A percentile compares a stretch with the other conserved stretches of the same genome.
These are phyloP conservation scores for Verbascum thapsus DNA, from an alignment of 257 asterid species.

Conservation along the genomic window DNA sequence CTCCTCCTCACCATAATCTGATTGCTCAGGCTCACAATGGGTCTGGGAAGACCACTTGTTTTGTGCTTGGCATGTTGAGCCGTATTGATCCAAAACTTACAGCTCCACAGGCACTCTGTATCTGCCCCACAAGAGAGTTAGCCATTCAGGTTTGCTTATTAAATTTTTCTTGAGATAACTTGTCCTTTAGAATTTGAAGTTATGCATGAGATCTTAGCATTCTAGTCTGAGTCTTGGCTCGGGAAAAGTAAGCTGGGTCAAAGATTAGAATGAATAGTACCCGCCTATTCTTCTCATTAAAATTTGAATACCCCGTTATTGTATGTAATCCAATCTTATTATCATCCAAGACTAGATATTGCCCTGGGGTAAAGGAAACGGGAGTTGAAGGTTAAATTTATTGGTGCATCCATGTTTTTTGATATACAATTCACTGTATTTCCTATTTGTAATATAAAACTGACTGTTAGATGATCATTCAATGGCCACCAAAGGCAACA, in stretches of 20 bases:
- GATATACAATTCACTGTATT: too few species aligned
- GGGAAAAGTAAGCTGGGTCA: not conserved
- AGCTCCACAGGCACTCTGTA: constrained; percentile 95
- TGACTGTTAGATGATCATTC: too few species aligned
- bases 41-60: constrained; percentile 96
- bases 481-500: too few species aligned
- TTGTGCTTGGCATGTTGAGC: constrained; percentile 96
- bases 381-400: too few species aligned
- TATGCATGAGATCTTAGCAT: not conserved
- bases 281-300: too few species aligned
- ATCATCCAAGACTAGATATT: too few species aligned
- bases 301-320: too few species aligned
- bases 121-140: constrained; percentile 94
- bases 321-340: too few species aligned
- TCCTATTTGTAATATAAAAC: too few species aligned
- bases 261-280: constrained; percentile 6
- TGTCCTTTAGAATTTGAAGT: not conserved
- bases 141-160: constrained; percentile 75
- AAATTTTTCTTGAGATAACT: constrained; percentile 14
- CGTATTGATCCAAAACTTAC: constrained; percentile 64
- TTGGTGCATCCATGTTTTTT: too few species aligned
- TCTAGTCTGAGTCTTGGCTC: not conserved
- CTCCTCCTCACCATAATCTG: constrained; percentile 78
- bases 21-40: constrained; percentile 99
- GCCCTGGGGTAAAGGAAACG: too few species aligned